Evolutionary conservation across 805 yeast species (phyloP).

Genomic region (Yueomyces sinensis): DNA sequence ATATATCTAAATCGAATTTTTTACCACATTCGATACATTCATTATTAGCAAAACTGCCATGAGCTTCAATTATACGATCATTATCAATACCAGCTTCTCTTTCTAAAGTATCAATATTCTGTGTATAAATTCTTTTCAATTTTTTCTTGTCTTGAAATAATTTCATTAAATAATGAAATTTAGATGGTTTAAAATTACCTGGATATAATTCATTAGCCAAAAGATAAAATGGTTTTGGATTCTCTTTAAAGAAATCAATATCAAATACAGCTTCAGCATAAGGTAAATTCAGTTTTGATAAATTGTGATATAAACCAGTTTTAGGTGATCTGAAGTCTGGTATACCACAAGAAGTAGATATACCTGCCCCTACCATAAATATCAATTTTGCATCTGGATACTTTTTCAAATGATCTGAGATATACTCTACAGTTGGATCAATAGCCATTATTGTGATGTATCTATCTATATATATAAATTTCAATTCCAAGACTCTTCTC

Average conservation of each 20-base stretch:
- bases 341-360: constrained; percentile 85
- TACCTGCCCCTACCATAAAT: constrained; percentile 84
- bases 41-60: constrained; percentile 80
- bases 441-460: too few species aligned
- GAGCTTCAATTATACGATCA: constrained; percentile 72
- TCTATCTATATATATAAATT: too few species aligned
- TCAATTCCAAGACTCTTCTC: too few species aligned
- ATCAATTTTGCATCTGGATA: constrained; percentile 32
- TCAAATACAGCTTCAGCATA: constrained; percentile 95
- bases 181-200: constrained; percentile 73
- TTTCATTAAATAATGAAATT: constrained; percentile 62
- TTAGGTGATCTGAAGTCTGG: constrained; percentile 91
- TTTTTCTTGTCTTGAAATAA: constrained; percentile 50
- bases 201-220: constrained; percentile 81
- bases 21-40: constrained; percentile 69
- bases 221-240: constrained; percentile 75
- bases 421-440: neutral
- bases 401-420: constrained; percentile 7
- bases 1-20: constrained; percentile 35
- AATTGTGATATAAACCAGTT: constrained; percentile 77
- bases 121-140: constrained; percentile 70
- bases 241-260: constrained; percentile 59
- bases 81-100: constrained; percentile 64
- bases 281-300: constrained; percentile 62
- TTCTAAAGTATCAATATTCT: constrained; percentile 87